phyloP scores from a whole-genome alignment of 768 basidiomycete genomes.

The Infundibulicybe gibba region DNA sequence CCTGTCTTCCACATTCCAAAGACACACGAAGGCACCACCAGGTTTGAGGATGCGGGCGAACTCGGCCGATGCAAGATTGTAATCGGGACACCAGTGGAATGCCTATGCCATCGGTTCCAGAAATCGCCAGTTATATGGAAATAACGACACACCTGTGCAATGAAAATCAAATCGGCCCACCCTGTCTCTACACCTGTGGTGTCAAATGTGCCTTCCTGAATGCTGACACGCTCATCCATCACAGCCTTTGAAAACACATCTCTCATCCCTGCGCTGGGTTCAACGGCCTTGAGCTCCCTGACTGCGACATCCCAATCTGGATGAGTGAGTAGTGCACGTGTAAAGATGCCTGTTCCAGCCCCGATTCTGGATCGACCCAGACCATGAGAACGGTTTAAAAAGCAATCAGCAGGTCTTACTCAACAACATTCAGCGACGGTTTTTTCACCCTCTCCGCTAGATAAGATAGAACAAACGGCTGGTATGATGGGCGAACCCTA shows the following conservation, averaged over 20 bases:
- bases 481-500: constrained; percentile 85
- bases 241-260: constrained; percentile 58
- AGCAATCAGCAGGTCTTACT: constrained; percentile 40
- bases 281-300: constrained; percentile 53
- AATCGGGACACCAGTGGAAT: no score
- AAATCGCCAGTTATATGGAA: no score
- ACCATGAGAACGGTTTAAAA: background rate
- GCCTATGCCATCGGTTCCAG: constrained; percentile 77
- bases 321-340: constrained; percentile 68
- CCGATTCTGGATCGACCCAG: no score
- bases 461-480: constrained; percentile 51
- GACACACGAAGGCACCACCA: constrained; percentile 61
- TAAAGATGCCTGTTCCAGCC: no score
- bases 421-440: constrained; percentile 58
- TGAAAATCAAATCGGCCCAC: no score
- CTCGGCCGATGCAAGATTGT: no score
- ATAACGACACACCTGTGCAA: no score
- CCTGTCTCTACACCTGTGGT: constrained; percentile 51
- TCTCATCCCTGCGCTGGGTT: no score
- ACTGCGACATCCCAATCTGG: constrained; percentile 51
- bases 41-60: no score
- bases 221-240: constrained; percentile 46
- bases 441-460: constrained; percentile 48
- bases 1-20: constrained; percentile 94
- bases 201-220: constrained; percentile 71